Evolutionary conservation across 495 filamentous ascomycete species (phyloP).

Genomic region (Penicillium pancosmium): DNA sequence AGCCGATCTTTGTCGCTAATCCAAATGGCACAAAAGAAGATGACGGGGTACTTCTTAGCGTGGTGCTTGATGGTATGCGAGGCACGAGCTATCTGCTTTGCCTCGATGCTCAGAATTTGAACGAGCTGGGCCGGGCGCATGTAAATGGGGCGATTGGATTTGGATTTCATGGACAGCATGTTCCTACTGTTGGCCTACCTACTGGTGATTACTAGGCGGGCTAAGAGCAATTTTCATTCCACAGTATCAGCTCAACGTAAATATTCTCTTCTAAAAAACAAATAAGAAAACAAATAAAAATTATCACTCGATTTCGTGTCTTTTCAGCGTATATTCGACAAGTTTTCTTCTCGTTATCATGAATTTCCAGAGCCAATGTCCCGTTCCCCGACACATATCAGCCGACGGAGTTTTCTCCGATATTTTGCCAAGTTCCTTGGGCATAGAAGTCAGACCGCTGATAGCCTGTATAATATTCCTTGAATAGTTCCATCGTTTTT

Average conservation of each 20-base stretch:
- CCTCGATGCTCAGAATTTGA: conserved; percentile 66
- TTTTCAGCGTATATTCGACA: conserved; percentile 11
- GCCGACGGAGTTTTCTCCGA: conserved; percentile 10
- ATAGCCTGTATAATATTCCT: not conserved
- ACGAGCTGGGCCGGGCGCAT: conserved; percentile 67
- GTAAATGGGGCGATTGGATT: conserved; percentile 62
- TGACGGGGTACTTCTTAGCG: conserved; percentile 70
- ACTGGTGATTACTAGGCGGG: conserved; percentile 37
- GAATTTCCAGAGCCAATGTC: conserved; percentile 9
- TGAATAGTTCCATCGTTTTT: conserved; percentile 8
- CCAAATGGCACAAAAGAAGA: conserved; percentile 49
- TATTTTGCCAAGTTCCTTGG: not conserved
- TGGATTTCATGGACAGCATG: conserved; percentile 74
- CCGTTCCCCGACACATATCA: conserved; percentile 13
- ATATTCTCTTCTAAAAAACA: too few species aligned
- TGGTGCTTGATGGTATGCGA: conserved; percentile 66
- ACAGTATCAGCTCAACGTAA: not conserved
- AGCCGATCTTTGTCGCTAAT: conserved; percentile 71
- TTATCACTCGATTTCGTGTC: conserved; percentile 9
- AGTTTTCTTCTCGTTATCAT: not conserved
- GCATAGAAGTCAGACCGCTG: conserved; percentile 7
- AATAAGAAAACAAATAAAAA: too few species aligned
- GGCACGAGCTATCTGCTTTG: conserved; percentile 71
- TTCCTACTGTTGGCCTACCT: conserved; percentile 31
- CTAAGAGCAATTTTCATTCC: not conserved